Conservation (phyloP, 2,329 filamentous ascomycete genomes). For the Aspergillus costaricaensis region DNA sequence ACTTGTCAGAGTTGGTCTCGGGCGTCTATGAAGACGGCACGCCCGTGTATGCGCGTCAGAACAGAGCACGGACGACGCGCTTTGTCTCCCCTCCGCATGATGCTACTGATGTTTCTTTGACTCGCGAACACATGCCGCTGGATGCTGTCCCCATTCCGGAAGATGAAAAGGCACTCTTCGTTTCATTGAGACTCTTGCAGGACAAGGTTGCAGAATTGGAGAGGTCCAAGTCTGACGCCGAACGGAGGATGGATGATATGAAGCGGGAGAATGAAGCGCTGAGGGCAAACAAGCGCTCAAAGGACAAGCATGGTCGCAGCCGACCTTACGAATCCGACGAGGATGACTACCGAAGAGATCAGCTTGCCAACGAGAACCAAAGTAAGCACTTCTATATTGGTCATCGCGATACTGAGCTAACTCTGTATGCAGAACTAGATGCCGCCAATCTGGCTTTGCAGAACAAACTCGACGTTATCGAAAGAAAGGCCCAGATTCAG, state of each 20-base stretch:
- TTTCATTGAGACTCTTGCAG: slow-evolving; percentile 60
- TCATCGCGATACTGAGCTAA: slow-evolving; percentile 25
- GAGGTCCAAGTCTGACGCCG: slow-evolving; percentile 54
- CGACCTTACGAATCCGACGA: slow-evolving; percentile 47
- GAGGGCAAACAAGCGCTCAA: slow-evolving; percentile 44
- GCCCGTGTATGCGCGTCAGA: slow-evolving; percentile 55
- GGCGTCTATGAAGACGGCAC: slow-evolving; percentile 60
- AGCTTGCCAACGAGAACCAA: slow-evolving; percentile 38
- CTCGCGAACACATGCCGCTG: slow-evolving; percentile 49
- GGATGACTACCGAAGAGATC: slow-evolving; percentile 41
- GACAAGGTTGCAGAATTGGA: slow-evolving; percentile 61
- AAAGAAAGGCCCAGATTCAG: slow-evolving; percentile 56
- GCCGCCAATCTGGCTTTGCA: slow-evolving; percentile 56
- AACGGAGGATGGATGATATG: slow-evolving; percentile 53
- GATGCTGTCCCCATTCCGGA: slow-evolving; percentile 59
- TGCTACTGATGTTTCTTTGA: slow-evolving; percentile 32
- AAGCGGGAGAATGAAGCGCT: slow-evolving; percentile 56
- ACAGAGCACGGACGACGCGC: slow-evolving; percentile 53
- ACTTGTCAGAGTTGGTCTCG: slow-evolving; percentile 63
- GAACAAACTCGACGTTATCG: slow-evolving; percentile 56
- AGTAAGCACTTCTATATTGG: slow-evolving; percentile 31
- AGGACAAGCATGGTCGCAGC: slow-evolving; percentile 40
- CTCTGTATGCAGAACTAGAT: slow-evolving; percentile 47
- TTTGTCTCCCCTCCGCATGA: slow-evolving; percentile 53
- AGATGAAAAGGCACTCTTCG: slow-evolving; percentile 64